Evolutionary conservation across 2,329 filamentous ascomycete species (phyloP), one percentile per base, ranked within the genome.

Genomic region (Ophiosphaerella narmari): DNA sequence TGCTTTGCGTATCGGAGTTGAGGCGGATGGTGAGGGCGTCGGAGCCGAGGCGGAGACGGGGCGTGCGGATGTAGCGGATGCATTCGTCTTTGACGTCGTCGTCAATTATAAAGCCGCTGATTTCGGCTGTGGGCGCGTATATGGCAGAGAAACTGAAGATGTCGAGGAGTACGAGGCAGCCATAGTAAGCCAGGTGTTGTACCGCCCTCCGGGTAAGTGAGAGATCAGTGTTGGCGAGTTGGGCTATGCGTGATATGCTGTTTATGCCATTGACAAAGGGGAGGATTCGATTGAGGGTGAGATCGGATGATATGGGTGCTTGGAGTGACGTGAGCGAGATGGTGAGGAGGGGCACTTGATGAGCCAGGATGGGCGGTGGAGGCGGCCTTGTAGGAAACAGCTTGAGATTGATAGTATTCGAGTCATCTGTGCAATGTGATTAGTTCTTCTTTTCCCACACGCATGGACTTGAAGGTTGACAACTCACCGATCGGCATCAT

Each of bases 371-470:
- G 3, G 86, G 81, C 0, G 90, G 86, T 2, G 92, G 92, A 13
- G 86, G 84, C 1, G 86, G 80, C 64, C 93, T 88, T 39, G 90
- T 86, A 0, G 91, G 91, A 72, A 97, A 97, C 42, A 97, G 84
- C 75, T 97, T 97, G 82, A 97, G 90, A 74, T 97, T 96, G 74
- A 97, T 86, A 0, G 91, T 96, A 72, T 96, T 97, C 53, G 91
- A 86, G 60, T 96, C 91, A 72, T 96, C 91, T 91, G 62, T 18
- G 14, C 12, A 46, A 24, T 11, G 16, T 58, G n/a, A 52, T 35
- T 29, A 51, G 29, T 29, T 13, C 32, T 31, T 14, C 11, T n/a
- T 5, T 14, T 16, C 24, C 7, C 23, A 7, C 11, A 6, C 26
- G 11, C 5, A 29, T 11, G 11, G 11, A 29, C n/a, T 9, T 14